Conservation (phyloP, 2,329 filamentous ascomycete species). For the Diplodia corticola region DNA sequence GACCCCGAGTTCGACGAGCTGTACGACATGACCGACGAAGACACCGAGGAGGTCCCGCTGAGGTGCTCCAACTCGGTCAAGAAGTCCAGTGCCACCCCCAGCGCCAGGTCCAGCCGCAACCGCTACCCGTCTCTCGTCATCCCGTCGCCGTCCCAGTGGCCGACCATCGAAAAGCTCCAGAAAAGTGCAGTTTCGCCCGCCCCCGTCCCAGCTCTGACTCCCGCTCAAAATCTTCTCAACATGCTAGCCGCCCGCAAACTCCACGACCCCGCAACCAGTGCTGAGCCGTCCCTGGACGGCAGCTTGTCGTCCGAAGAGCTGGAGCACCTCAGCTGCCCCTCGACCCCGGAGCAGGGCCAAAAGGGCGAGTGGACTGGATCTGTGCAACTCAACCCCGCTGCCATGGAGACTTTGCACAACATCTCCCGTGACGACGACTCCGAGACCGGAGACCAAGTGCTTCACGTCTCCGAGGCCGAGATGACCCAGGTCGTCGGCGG, state of each 20-base stretch:
- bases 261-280: slow-evolving; percentile 71
- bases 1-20: slow-evolving; percentile 80
- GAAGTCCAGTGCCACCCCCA: slow-evolving; percentile 33
- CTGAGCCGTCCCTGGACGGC: slow-evolving; percentile 85
- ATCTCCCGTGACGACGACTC: slow-evolving; percentile 33
- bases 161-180: slow-evolving; percentile 55
- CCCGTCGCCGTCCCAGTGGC: slow-evolving; percentile 59
- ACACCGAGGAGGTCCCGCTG: slow-evolving; percentile 57
- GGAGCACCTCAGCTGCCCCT: slow-evolving; percentile 77
- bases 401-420: slow-evolving; percentile 76
- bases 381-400: slow-evolving; percentile 69
- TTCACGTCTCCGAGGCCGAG: slow-evolving; percentile 53
- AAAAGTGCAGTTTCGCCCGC: slow-evolving; percentile 53
- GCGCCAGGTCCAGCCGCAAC: slow-evolving; percentile 43
- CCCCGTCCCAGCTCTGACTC: slow-evolving; percentile 33
- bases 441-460: slow-evolving; percentile 33
- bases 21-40: slow-evolving; percentile 76
- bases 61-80: slow-evolving; percentile 55
- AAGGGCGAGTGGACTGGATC: slow-evolving; percentile 64
- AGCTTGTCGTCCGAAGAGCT: slow-evolving; percentile 87
- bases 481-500: slow-evolving; percentile 56
- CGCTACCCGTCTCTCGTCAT: slow-evolving; percentile 62
- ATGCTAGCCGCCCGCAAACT: slow-evolving; percentile 62
- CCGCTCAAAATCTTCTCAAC: slow-evolving; percentile 73
- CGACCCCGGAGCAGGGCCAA: slow-evolving; percentile 66